Evolutionary conservation across 257 asterid genomes (phyloP), one percentile per base, ranked within the genome.

Genomic region (Capsicum pubescens): DNA sequence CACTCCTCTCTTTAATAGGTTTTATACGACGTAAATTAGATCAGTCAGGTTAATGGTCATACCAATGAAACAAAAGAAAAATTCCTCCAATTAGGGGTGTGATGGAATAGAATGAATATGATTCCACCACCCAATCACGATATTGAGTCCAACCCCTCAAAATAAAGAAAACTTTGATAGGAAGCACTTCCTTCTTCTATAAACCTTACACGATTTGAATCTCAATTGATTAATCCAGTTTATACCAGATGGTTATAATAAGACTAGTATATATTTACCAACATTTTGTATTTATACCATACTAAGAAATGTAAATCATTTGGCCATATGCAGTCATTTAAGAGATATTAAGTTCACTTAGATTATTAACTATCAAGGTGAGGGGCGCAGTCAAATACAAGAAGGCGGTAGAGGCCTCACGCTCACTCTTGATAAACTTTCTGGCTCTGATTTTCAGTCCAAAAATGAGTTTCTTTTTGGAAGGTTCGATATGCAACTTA

Each of bases 371-470:
- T 26, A 26, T 26, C 32, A 26, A 26, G 84, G 84, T 0, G 84
- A 60, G 36, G 58, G 58, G 17, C 76, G 84, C 9, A 48, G 72
- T 14, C 61, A 81, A 26, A 81, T 81, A n/a, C 74, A 58, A 61
- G 59, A 81, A 44, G 71, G 71, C 0, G 84, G 76, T 9, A 59
- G 44, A 50, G 59, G 69, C 0, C 84, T 81, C 0, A 14, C 84
- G 3, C 84, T 81, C 15, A 17, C 84, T 7, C 74, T 81, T 32
- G 84, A 81, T 48, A 81, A 39, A 46, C 19, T 39, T 2, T 81
- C 84, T 12, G 84, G 84, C 59, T 81, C 84, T 36, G 84, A 76
- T 32, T 81, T 81, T 6, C 71, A 81, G 3, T 81, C 76, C n/a
- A 81, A 81, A 14, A 81, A 61, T 35, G 71, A 59, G 11, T 61